A percentile compares a stretch with the other conserved stretches of the same genome.
Conservation (phyloP, 2,329 filamentous ascomycete species). For the Colletotrichum viniferum region DNA sequence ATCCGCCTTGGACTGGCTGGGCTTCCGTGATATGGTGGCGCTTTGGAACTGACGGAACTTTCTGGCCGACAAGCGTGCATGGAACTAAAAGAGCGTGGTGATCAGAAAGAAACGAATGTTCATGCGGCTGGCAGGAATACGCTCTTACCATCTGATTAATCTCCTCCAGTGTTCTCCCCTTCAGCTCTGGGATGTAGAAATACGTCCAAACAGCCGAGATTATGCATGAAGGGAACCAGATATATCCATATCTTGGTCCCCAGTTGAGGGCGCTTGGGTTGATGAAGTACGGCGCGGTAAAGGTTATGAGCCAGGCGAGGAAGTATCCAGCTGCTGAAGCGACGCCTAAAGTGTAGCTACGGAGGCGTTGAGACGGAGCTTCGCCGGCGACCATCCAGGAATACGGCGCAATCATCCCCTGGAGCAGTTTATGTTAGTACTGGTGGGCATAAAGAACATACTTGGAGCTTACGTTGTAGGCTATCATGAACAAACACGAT, state of each 20-base stretch:
- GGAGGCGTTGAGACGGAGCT: not conserved
- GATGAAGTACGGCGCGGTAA: not conserved
- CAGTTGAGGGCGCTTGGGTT: conserved; percentile 52
- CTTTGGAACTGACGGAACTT: not conserved
- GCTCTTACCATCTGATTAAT: not conserved
- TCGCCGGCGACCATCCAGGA: not conserved
- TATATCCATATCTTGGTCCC: conserved; percentile 56
- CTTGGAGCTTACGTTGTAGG: not conserved
- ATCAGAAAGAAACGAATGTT: not conserved
- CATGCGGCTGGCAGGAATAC: fast-evolving
- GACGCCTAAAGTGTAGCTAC: not conserved
- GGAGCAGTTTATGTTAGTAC: not conserved
- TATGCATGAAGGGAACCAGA: conserved; percentile 45
- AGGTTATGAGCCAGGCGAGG: not conserved
- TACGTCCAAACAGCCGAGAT: conserved; percentile 31
- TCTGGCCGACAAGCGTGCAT: not conserved
- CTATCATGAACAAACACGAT: not conserved
- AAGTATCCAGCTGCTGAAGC: not conserved
- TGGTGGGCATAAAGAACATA: fast-evolving
- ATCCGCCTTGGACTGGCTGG: not conserved
- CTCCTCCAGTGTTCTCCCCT: conserved; percentile 27
- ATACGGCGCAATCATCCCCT: not conserved
- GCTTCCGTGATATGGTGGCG: not conserved
- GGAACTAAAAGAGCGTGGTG: not conserved
- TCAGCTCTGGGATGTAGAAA: conserved; percentile 48